A percentile compares a stretch with the other conserved stretches of the same genome.
These are phyloP conservation scores for Fomitopsis palustris DNA, from an alignment of 1,284 basidiomycete species.

Conservation along the genomic window DNA sequence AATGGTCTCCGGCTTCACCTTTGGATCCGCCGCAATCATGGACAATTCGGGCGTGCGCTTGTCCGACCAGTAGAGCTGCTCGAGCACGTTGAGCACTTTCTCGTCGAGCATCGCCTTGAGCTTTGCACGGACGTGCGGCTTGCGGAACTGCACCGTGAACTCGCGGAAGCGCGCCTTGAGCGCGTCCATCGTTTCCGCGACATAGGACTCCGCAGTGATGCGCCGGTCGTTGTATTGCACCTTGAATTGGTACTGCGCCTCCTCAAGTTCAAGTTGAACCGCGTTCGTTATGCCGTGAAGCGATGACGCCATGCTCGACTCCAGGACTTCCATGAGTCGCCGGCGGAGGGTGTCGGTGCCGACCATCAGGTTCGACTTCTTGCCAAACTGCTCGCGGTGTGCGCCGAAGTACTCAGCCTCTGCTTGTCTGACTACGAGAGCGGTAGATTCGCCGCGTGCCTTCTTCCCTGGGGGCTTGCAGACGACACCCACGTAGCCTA, in stretches of 20 bases:
- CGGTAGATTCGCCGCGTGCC: conserved; percentile 39
- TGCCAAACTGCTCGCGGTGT: conserved; percentile 73
- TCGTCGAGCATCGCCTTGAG: conserved; percentile 94
- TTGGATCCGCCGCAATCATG: conserved; percentile 67
- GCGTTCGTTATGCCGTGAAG: conserved; percentile 95
- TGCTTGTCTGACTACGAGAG: conserved; percentile 57
- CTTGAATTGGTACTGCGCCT: conserved; percentile 98
- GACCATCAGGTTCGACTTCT: conserved; percentile 71
- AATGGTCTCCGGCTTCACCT: conserved; percentile 72
- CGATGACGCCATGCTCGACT: conserved; percentile 95
- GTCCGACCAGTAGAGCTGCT: conserved; percentile 97
- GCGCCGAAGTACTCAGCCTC: conserved; percentile 83
- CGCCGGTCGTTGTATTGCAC: conserved; percentile 98
- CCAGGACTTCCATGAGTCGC: conserved; percentile 93
- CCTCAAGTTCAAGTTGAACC: conserved; percentile 95
- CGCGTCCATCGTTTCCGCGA: conserved; percentile 93
- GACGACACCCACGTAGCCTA: conserved; percentile 98
- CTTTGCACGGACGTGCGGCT: conserved; percentile 84
- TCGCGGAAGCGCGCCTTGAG: conserved; percentile 92
- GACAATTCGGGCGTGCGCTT: conserved; percentile 78
- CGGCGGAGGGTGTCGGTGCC: conserved; percentile 89
- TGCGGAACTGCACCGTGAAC: conserved; percentile 82
- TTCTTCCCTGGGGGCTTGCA: conserved; percentile 68
- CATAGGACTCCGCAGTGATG: conserved; percentile 94
- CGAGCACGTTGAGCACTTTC: conserved; percentile 94